Evolutionary conservation across 306 rosid genomes (phyloP).

Genomic region (Gastrolobium bilobum): DNA sequence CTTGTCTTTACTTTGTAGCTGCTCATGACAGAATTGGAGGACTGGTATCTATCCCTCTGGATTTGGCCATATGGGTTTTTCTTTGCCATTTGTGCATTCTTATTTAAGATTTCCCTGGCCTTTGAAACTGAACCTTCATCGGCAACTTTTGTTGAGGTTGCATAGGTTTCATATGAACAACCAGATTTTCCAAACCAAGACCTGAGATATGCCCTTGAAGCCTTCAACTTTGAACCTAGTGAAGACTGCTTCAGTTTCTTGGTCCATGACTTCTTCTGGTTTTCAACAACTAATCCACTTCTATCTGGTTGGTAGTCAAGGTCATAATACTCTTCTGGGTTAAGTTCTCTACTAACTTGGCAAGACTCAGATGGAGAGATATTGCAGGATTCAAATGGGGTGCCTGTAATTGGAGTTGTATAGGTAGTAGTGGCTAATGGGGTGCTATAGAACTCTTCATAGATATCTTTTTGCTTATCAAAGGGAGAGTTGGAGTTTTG

Average conservation of each 20-base stretch:
- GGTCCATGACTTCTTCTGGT: slow-evolving; percentile 77
- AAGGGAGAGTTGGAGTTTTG: slow-evolving; percentile 60
- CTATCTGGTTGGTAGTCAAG: slow-evolving; percentile 52
- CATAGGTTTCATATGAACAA: slow-evolving; percentile 78
- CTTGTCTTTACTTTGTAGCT: slow-evolving; percentile 55
- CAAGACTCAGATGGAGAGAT: slow-evolving; percentile 82
- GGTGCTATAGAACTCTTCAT: slow-evolving; percentile 79
- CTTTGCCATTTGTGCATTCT: slow-evolving; percentile 54
- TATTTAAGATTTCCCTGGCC: slow-evolving; percentile 64
- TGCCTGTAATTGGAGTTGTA: slow-evolving; percentile 75
- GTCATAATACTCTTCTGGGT: slow-evolving; percentile 69
- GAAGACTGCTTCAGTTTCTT: slow-evolving; percentile 82
- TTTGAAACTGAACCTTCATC: slow-evolving; percentile 78
- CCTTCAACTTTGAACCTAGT: slow-evolving; percentile 78
- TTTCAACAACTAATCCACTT: slow-evolving; percentile 53
- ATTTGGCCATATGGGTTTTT: slow-evolving; percentile 71
- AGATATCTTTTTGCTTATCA: slow-evolving; percentile 54
- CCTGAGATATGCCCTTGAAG: slow-evolving; percentile 87
- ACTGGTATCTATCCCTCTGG: slow-evolving; percentile 60
- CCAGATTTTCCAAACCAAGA: slow-evolving; percentile 86
- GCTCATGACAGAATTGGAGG: slow-evolving; percentile 54
- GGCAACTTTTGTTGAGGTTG: slow-evolving; percentile 69
- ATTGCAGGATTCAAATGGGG: slow-evolving; percentile 94
- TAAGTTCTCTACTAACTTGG: slow-evolving; percentile 80
- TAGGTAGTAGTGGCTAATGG: slow-evolving; percentile 75